phyloP scores from a whole-genome alignment of 2,329 filamentous ascomycete species.

The Helicocarpus griseus region DNA sequence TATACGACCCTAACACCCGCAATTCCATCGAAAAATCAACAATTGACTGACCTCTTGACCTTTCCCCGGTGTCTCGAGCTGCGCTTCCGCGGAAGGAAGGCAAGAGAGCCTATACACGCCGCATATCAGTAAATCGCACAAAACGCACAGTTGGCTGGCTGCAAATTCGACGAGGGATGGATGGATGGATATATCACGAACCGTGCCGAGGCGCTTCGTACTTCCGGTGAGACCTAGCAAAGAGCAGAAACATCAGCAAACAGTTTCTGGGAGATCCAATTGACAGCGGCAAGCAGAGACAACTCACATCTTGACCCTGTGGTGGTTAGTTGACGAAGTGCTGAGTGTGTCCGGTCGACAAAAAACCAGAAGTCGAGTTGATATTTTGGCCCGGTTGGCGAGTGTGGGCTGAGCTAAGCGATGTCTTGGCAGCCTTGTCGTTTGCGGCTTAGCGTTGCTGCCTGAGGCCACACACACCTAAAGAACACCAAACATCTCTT shows the following conservation, averaged over 20 bases:
- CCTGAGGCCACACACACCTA: neutral
- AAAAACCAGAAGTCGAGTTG: slow-evolving; percentile 19
- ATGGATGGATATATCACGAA: slow-evolving; percentile 40
- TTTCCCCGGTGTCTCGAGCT: slow-evolving; percentile 90
- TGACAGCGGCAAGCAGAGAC: neutral
- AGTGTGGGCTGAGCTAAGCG: slow-evolving; percentile 37
- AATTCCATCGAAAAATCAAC: neutral
- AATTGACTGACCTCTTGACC: slow-evolving; percentile 80
- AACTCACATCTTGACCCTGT: slow-evolving; percentile 40
- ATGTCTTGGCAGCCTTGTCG: slow-evolving; percentile 18
- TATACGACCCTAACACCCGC: slow-evolving; percentile 9
- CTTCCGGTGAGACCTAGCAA: slow-evolving; percentile 50
- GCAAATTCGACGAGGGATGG: neutral
- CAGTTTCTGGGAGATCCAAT: neutral
- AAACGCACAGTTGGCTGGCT: slow-evolving; percentile 14
- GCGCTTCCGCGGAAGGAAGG: slow-evolving; percentile 82
- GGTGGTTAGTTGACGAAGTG: slow-evolving; percentile 39
- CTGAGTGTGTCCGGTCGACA: slow-evolving; percentile 31
- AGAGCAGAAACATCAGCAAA: slow-evolving; percentile 5
- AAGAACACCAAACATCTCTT: neutral
- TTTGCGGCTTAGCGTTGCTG: slow-evolving; percentile 7
- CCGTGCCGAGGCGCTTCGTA: slow-evolving; percentile 91
- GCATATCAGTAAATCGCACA: slow-evolving; percentile 17
- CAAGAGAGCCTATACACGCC: slow-evolving; percentile 54
- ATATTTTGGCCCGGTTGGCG: slow-evolving; percentile 32